Evolutionary conservation across 2,329 filamentous ascomycete species (phyloP), one percentile per base, ranked within the genome.

Genomic region (Arthrobotrys pseudoclavata): DNA sequence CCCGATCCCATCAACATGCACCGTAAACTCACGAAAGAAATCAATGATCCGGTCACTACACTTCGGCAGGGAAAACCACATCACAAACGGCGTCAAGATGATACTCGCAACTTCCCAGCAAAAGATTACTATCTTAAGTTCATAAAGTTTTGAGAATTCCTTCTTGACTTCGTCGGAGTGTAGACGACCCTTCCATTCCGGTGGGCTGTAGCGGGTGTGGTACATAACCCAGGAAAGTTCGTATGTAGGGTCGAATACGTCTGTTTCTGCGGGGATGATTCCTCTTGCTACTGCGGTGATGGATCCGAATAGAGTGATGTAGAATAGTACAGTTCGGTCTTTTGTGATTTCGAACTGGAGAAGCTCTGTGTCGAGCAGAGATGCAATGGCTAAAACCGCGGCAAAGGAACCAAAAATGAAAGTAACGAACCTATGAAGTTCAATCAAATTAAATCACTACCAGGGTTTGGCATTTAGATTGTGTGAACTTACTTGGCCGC

Each of bases 11-110:
- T 99, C 96, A 15, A 99, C 95, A 81, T 99, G 94, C 22, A 99
- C 90, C 0, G 96, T 98, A 81, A 98, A 97, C 83, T 99, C 96
- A 45, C 96, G 91, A 86, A 99, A 98, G 84, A 99, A 99, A 84
- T 99, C 96, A 74, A 98, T 91, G 79, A 99, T 91, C 75, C 94
- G 92, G 80, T 98, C 95, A 83, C 92, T 95, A 83, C 92, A 96
- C 80, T 90, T 91, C 0, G 94, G 93, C 37, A 98, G 87, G 78
- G 92, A 94, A 82, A 92, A 91, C 85, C 94, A 92, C 12, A 99
- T 88, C 48, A 99, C 88, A 81, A 97, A 90, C 0, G 96, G 96
- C 0, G 95, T 97, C 71, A 97, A 91, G 68, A 98, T 88, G 83
- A 99, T 96, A 82, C 94, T 95, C 76, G 97, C 84, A 3, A 98